Percentiles rank a stretch among this genome's conserved stretches.
phyloP scores from a whole-genome alignment of 148 eudicot species.

The Fagopyrum esculentum region DNA sequence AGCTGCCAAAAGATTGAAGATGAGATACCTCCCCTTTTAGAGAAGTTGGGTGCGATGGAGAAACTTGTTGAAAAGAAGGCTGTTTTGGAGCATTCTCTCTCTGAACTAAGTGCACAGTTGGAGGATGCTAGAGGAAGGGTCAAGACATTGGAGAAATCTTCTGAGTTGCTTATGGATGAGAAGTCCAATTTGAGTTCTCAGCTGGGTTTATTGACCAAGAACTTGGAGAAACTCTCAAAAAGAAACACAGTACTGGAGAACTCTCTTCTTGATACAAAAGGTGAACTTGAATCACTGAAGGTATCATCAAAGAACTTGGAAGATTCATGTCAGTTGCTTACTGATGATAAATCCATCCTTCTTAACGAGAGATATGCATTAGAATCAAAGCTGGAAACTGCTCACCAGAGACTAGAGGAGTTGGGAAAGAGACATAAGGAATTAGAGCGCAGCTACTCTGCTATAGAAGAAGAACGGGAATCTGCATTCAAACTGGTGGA shows the following conservation, averaged over 20 bases:
- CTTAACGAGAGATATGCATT: conserved; percentile 45
- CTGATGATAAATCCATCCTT: conserved; percentile 48
- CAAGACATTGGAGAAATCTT: conserved; percentile 59
- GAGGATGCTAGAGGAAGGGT: conserved; percentile 59
- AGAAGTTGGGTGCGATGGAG: conserved; percentile 60
- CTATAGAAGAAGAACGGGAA: conserved; percentile 51
- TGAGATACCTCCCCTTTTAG: conserved; percentile 48
- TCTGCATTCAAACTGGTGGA: conserved; percentile 36
- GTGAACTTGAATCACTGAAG: conserved; percentile 65
- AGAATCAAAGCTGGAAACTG: conserved; percentile 40
- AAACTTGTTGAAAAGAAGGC: conserved; percentile 67
- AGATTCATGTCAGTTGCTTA: conserved; percentile 58
- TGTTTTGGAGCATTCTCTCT: conserved; percentile 63
- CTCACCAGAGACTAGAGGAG: conserved; percentile 41
- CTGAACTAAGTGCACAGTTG: conserved; percentile 52
- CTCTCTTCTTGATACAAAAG: conserved; percentile 57
- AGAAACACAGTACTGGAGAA: conserved; percentile 57
- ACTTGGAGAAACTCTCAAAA: conserved; percentile 58
- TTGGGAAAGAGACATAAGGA: conserved; percentile 42
- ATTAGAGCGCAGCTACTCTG: conserved; percentile 42
- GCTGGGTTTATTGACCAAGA: conserved; percentile 50
- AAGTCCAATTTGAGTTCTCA: conserved; percentile 50
- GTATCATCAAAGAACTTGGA: conserved; percentile 55
- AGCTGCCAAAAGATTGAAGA: conserved; percentile 38
- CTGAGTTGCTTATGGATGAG: conserved; percentile 44